phyloP scores from a whole-genome alignment of 2,329 filamentous ascomycete genomes.

The Septoria linicola region DNA sequence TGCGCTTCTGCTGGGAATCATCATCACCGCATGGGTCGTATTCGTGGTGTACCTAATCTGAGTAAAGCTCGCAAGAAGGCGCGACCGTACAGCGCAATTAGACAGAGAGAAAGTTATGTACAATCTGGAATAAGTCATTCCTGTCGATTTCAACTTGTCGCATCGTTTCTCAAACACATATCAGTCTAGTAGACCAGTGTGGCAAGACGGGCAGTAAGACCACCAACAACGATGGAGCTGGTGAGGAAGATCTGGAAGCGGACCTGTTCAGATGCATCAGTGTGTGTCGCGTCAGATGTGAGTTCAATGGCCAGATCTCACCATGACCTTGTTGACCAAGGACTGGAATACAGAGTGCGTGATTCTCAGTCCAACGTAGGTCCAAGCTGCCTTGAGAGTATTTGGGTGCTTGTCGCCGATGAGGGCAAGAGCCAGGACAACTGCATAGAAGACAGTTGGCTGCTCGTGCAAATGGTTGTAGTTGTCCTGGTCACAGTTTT shows the following conservation, averaged over 20 bases:
- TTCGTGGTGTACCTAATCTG: no score
- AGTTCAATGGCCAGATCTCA: background rate
- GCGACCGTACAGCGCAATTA: no score
- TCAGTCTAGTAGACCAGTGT: background rate
- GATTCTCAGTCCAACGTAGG: constrained; percentile 44
- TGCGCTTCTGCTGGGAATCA: no score
- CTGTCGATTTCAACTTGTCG: no score
- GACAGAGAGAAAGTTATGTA: no score
- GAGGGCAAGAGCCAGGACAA: constrained; percentile 36
- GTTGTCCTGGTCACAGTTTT: constrained; percentile 13
- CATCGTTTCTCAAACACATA: background rate
- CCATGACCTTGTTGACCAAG: constrained; percentile 40
- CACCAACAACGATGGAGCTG: background rate
- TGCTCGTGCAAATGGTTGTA: constrained; percentile 28
- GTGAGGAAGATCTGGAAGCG: constrained; percentile 4
- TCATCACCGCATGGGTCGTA: no score
- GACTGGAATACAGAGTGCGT: constrained; percentile 45
- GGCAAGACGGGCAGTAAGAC: background rate
- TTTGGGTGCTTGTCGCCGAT: constrained; percentile 32
- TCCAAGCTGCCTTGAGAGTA: constrained; percentile 41
- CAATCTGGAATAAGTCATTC: no score
- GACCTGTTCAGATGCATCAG: background rate
- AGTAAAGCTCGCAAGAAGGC: no score
- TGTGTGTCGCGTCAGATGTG: background rate
- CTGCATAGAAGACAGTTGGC: constrained; percentile 44